Evolutionary conservation across 192 early-diverging fungal species (phyloP).

Genomic region (Phlyctochytrium arcticum): DNA sequence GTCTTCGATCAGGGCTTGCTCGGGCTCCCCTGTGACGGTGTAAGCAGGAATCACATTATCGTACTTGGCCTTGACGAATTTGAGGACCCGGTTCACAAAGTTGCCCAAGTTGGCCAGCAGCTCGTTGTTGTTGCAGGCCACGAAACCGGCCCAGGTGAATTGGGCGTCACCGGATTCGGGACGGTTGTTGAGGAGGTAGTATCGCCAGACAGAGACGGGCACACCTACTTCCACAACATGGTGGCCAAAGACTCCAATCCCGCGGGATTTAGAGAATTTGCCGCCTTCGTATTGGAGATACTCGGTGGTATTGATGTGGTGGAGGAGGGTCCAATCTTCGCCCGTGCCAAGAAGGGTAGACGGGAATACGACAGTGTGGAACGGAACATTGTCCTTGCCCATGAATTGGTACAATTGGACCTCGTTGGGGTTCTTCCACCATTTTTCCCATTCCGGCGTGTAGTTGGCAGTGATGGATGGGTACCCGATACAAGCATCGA

Average conservation of each 20-base stretch:
- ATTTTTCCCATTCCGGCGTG: slow-evolving; percentile 89
- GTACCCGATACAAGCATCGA: slow-evolving; percentile 97
- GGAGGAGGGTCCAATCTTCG: slow-evolving; percentile 87
- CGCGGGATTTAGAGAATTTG: slow-evolving; percentile 97
- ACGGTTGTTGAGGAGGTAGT: slow-evolving; percentile 88
- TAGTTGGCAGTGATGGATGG: slow-evolving; percentile 97
- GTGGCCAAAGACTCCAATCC: slow-evolving; percentile 96
- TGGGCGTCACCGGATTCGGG: slow-evolving; percentile 89
- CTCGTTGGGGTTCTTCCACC: slow-evolving; percentile 98
- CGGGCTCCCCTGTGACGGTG: slow-evolving; percentile 48
- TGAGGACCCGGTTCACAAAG: slow-evolving; percentile 95
- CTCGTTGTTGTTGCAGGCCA: slow-evolving; percentile 92
- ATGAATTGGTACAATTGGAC: slow-evolving; percentile 99
- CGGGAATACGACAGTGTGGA: slow-evolving; percentile 98
- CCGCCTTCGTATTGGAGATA: slow-evolving; percentile 94
- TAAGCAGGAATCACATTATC: slow-evolving; percentile 71
- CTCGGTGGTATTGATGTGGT: slow-evolving; percentile 92
- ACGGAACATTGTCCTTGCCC: slow-evolving; percentile 99
- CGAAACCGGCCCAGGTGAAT: slow-evolving; percentile 92
- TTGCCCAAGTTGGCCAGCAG: slow-evolving; percentile 95
- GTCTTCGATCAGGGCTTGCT: slow-evolving; percentile 74
- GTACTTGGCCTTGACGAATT: slow-evolving; percentile 92
- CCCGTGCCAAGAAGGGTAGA: slow-evolving; percentile 77
- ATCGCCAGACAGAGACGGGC: slow-evolving; percentile 92
- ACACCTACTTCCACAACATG: slow-evolving; percentile 88